Base-by-base conservation (phyloP, 148 eudicot genomes). In the Fagopyrum homotropicum region DNA sequence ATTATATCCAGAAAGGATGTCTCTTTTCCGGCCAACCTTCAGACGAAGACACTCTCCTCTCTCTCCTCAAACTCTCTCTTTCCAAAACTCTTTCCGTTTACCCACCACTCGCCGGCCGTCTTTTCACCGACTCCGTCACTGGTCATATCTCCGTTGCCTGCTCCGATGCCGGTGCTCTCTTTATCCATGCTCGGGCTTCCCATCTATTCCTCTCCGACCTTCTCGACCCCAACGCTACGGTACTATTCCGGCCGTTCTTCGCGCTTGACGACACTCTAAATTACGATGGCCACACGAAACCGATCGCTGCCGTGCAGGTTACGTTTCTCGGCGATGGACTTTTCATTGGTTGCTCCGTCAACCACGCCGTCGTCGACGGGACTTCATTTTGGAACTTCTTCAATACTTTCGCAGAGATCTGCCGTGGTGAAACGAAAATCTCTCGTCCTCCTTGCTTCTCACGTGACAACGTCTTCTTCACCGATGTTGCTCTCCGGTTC, bases 1-100 rank as follows among this genome's bases (percentile, higher is more conserved):
- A 92, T 29, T 92, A 92, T 86, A 92, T 90, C 71, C 97, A 92
- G 68, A 90, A 90, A 29, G 97, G 97, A 75, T 40, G 79, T 59
- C 83, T 92, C 22, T 87, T 88, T 77, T 76, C 89, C 73, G 14
- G 30, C 7, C 26, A 17, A 45, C 22, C 73, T 12, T 3, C 29
- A 14, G 4, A 48, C 10, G 17, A 59, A 6, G 2, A 7, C 64
- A n/a, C 12, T 76, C 4, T 57, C 1, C 73, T 4, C 63, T 4
- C 69, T 85, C 0, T 9, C 76, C 77, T 92, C 59, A 83, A 83
- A 22, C 26, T 22, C 26, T 22, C 26, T 22, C 26, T 22, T 22
- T 22, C 26, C 26, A 22, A 22, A 22, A 49, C 45, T 52, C 4
- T 69, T 73, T 14, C 90, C 12, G 88, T 73, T 50, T 92, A 90